Base-by-base conservation (phyloP, 192 early-diverging fungal genomes). In the Diversispora epigaea region DNA sequence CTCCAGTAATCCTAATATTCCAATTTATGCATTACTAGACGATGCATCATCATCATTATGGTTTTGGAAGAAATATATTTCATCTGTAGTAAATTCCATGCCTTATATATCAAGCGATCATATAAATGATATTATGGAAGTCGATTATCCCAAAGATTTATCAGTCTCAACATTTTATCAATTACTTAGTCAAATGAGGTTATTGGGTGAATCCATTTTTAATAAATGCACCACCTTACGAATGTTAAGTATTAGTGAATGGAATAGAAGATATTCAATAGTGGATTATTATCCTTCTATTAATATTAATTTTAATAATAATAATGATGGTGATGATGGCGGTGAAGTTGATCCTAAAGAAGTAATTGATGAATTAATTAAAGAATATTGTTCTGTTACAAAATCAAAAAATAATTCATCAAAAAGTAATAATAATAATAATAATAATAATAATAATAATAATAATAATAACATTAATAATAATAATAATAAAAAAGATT, bases 101-200 rank as follows among this genome's bases (percentile, higher is more conserved):
- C 45, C 65, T 15, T 5, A 67, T 11, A 15, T 68, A 17, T 49
- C 67, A 54, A 68, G 67, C 14, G 67, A 68, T 68, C 67, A 22
- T 52, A 68, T 68, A 32, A 68, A 12, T n/a, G 67, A 68, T 39
- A 68, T 68, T 39, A 25, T 49, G 25, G 67, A 68, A 39, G 50
- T 68, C 2, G 67, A 68, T 52, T 68, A 52, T 52, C 67, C 67
- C 15, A 68, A n/a, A 19, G 67, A 68, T 14, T 68, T 68, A 39
- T 10, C 25, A 14, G 22, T 68, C 2, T 32, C 67, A 54, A 68
- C 49, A 17, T 68, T 68, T 54, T 68, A 68, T 54, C 67, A 68
- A 52, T 22, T 68, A 22, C 67, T 49, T 68, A 40, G 47, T 54
- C 67, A 68, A 39, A 49, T 68, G 47, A 49, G n/a, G 6, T 40